Evolutionary conservation across 768 basidiomycete species (phyloP), one percentile per base, ranked within the genome.

Genomic region (Amylocystis lapponica): DNA sequence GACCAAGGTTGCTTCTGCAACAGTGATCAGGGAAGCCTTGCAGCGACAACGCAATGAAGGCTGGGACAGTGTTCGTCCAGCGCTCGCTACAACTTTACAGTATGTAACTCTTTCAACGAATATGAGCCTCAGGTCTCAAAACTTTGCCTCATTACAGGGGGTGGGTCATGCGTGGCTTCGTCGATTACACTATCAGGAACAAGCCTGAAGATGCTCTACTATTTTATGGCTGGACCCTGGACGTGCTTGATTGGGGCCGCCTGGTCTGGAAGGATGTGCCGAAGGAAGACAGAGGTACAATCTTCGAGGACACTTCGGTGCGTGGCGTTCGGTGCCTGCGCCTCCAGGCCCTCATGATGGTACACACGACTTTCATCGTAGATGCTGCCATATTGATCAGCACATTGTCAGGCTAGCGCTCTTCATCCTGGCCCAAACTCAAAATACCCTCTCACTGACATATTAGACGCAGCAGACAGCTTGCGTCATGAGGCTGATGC

Each of bases 211-310:
- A 52, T 4, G 58, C 61, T 2, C 42, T 68, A n/a, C 62, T 68
- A 45, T 69, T 62, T 32, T 65, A 62, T 30, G 53, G 56, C 12
- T 57, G 60, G 6, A 66, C 64, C 4, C 41, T 72, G 16, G 68
- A 71, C 12, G 46, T 74, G 14, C 55, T 75, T 3, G 56, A 69
- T 25, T 71, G 72, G 67, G 75, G 76, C 17, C 42, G 54, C 3
- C 49, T 53, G 20, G 40, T 48, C 6, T 76, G 71, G 67, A 38
- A 17, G 19, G 51, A 73, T 45, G 67, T 75, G 7, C 49, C 66
- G 1, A 44, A 29, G 19, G 49, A 61, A n/a, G 62, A 68, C 14
- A 56, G 68, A 12, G 74, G 75, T 4, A 56, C 53, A 9, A 65
- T 77, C 11, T 77, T 77, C 39, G 61, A 67, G 22, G 33, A 42